phyloP scores from a whole-genome alignment of 768 basidiomycete genomes.

The Termitomyces sp. region DNA sequence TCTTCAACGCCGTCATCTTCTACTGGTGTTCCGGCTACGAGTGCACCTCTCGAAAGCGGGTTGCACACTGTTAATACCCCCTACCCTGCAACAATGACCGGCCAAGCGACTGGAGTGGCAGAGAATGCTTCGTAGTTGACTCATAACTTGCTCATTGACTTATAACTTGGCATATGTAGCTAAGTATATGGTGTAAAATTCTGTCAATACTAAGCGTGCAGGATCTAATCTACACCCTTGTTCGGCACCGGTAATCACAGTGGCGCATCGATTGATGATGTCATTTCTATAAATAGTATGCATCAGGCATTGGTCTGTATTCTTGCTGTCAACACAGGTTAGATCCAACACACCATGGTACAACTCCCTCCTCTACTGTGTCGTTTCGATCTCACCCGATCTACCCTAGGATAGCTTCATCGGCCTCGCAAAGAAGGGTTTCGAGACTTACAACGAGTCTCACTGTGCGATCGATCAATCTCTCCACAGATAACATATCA shows the following conservation, averaged over 20 bases:
- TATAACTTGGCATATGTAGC: neutral
- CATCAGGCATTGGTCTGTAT: neutral
- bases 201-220: too few species aligned
- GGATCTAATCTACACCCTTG: neutral
- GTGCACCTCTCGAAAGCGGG: conserved; percentile 41
- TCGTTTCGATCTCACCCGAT: neutral
- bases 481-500: conserved; percentile 8
- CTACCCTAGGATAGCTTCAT: conserved; percentile 60
- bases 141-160: neutral
- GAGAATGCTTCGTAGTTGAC: conserved; percentile 10
- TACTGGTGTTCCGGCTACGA: conserved; percentile 33
- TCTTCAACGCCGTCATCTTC: conserved; percentile 16
- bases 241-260: neutral
- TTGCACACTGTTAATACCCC: conserved; percentile 21
- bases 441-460: conserved; percentile 50
- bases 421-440: conserved; percentile 68
- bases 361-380: conserved; percentile 18
- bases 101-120: neutral
- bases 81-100: neutral
- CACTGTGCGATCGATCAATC: conserved; percentile 35
- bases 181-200: too few species aligned
- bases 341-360: conserved; percentile 29
- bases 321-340: conserved; percentile 7
- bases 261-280: conserved; percentile 13
- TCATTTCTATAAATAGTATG: conserved; percentile 3